phyloP scores from a whole-genome alignment of 257 asterid species.

The Henckelia pumila region DNA sequence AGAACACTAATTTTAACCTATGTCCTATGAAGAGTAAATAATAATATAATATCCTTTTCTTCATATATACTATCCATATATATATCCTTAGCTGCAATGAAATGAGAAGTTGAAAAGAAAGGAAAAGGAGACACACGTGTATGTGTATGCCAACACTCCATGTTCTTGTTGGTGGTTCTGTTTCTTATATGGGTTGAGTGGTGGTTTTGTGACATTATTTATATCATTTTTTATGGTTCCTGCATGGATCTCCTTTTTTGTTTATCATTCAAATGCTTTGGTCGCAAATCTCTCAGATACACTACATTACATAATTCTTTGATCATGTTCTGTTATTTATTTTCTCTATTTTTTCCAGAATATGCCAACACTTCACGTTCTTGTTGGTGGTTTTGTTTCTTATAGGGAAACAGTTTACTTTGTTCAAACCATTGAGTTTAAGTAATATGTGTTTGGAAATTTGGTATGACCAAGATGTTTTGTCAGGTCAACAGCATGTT shows the following conservation, averaged over 20 bases:
- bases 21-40: no score
- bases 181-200: constrained; percentile 72
- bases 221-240: constrained; percentile 72
- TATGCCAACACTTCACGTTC: neutral
- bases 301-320: constrained; percentile 21
- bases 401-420: constrained; percentile 1
- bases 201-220: constrained; percentile 79
- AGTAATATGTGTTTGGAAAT: constrained; percentile 18
- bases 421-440: constrained; percentile 9
- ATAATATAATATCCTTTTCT: no score
- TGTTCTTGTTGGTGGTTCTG: no score
- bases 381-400: constrained; percentile 20
- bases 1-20: no score
- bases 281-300: constrained; percentile 79
- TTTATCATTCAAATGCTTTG: constrained; percentile 52
- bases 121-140: no score
- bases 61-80: no score
- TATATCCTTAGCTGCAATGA: no score
- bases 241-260: constrained; percentile 75
- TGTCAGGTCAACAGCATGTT: constrained; percentile 78
- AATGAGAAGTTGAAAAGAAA: no score
- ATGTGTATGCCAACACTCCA: no score
- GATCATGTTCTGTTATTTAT: constrained; percentile 11
- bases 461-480: constrained; percentile 31
- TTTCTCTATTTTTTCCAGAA: constrained; percentile 13